Evolutionary conservation across 1,284 basidiomycete genomes (phyloP), one percentile per base, ranked within the genome.

Genomic region (Ceratobasidium theobromae): DNA sequence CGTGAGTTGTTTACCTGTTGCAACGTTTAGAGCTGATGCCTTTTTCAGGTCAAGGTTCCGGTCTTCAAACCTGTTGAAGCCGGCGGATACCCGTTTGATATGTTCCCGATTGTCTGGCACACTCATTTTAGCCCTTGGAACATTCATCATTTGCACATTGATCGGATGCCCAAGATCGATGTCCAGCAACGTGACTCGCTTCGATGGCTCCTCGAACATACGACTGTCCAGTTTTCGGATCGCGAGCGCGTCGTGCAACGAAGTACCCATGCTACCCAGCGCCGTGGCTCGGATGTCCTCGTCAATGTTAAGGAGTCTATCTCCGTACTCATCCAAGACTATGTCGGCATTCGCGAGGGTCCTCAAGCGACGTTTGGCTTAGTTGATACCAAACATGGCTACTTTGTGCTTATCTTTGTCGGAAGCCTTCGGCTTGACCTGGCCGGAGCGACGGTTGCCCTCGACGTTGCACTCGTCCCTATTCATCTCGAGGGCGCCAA

Each of bases 271-370:
- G 27, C 55, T 12, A 32, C 25, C 43, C 41, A 58, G 14, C 55
- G 55, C 9, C 43, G 28, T 16, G 28, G 28, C 4, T 48, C 55
- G 12, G 55, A 58, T 2, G 55, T 46, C 8, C 28, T 58, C 16
- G 55, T 58, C 41, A 58, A 48, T 28, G 28, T 58, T 28, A 58
- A 58, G 14, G 55, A 58, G 41, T 32, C 43, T 1, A n/a, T 58
- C 30, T 4, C 55, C 23, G 41, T 41, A 6, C 14, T 58, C 18
- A 21, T 58, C 5, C 41, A 58, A 21, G 55, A 45, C 11, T 58
- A 58, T 14, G 55, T 41, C 25, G 55, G 55, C 41, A 16, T 58
- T 28, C 25, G 18, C 1, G 27, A 58, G 28, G 27, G 40, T 4
- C 25, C 38, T 4, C 30, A 28, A 6, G 40, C 18, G 6, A 18